Base-by-base conservation (phyloP, 257 asterid genomes). In the Datura wrightii region DNA sequence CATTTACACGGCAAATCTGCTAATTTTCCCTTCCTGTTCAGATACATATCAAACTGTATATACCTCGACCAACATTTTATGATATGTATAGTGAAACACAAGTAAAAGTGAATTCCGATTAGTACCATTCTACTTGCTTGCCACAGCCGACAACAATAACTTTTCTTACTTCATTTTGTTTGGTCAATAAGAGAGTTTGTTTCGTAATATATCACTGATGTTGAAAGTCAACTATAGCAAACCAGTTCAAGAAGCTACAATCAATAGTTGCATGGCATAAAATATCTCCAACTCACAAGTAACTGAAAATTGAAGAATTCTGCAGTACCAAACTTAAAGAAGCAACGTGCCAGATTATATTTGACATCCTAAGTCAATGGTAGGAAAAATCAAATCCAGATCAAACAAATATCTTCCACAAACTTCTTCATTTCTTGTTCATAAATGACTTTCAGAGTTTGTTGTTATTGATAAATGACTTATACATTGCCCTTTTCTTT, bases 221-320 rank as follows among this genome's bases (percentile, higher is more conserved):
- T 31, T 14, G 63, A 52, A 76, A 50, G 16, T 78, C 48, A 31
- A 50, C 63, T 3, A 1, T 0, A 14, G 82, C 4, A 5, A 76
- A 76, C 48, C 82, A 76, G 7, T 76, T 13, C 62, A 76, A 76
- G 46, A 76, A 50, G 4, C 82, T 76, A 76, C 50, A 2, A 4
- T 24, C 31, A 41, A 10, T 41, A 69, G 3, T 31, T 52, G 4
- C 52, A 76, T 31, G 31, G 50, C 50, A 76, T 31, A 50, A 76
- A 76, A 50, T 7, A 76, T 2, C 63, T 50, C 41, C 58, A 6
- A 2, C 6, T 24, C 31, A 24, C 31, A 24, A 24, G 1, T 31
- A 50, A 34, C 15, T 65, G n/a, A 65, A 63, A 65, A 65, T 31
- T 63, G 14, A 76, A 53, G 42, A 74, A 34, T 52, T 52, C 8